These are phyloP conservation scores for Trichoderma orchidacearum DNA, from an alignment of 495 filamentous ascomycete genomes.

Conservation along the genomic window DNA sequence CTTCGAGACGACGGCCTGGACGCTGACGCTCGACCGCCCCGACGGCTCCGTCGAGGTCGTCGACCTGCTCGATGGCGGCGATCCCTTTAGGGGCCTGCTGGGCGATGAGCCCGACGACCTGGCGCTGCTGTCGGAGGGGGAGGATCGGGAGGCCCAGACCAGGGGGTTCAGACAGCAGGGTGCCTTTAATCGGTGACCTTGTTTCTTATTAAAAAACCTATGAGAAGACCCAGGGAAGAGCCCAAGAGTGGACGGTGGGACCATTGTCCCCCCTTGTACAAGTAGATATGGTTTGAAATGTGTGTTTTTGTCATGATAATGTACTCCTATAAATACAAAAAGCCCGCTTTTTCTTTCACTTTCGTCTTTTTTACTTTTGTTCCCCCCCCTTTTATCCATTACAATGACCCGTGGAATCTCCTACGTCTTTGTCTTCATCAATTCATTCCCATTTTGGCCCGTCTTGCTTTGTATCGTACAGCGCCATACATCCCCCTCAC, in stretches of 20 bases:
- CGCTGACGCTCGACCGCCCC: slow-evolving; percentile 48
- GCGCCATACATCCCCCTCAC: slow-evolving; percentile 1
- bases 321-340: slow-evolving; percentile 14
- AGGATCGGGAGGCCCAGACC: slow-evolving; percentile 11
- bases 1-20: slow-evolving; percentile 72
- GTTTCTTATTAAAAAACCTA: slow-evolving; percentile 12
- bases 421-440: background rate
- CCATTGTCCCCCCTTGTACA: slow-evolving; percentile 3
- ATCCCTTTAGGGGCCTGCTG: slow-evolving; percentile 42
- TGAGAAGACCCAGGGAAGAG: background rate
- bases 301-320: slow-evolving; percentile 9
- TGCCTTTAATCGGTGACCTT: background rate
- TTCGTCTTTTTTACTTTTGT: background rate
- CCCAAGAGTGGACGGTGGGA: too few species aligned
- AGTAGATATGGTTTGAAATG: background rate
- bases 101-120: slow-evolving; percentile 4
- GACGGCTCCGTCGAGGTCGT: slow-evolving; percentile 45
- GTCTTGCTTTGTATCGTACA: background rate
- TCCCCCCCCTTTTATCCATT: slow-evolving; percentile 6
- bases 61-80: slow-evolving; percentile 50
- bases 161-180: slow-evolving; percentile 26
- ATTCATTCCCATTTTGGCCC: background rate
- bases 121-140: background rate
- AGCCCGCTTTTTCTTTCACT: background rate
- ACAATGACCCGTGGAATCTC: background rate